These are phyloP conservation scores for Arachnopeziza araneosa DNA, from an alignment of 2,329 filamentous ascomycete species.

Conservation along the genomic window DNA sequence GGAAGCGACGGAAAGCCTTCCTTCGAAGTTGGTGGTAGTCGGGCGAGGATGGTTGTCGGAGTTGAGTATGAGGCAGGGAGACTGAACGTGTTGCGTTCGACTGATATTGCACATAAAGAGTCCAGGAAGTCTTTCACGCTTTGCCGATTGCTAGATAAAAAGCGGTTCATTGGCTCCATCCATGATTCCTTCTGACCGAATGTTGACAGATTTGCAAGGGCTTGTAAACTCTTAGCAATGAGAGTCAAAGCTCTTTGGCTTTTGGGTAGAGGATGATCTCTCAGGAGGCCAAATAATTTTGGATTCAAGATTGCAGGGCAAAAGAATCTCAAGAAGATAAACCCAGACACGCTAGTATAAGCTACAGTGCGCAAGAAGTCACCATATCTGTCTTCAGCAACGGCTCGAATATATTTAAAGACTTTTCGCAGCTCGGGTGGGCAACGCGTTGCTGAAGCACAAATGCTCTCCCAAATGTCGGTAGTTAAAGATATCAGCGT, in stretches of 20 bases:
- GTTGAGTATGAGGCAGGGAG: conserved; percentile 86
- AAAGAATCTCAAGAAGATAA: conserved; percentile 90
- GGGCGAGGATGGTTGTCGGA: conserved; percentile 80
- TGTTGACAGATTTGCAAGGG: conserved; percentile 80
- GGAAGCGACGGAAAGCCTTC: conserved; percentile 93
- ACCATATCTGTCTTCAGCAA: conserved; percentile 90
- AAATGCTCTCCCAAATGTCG: conserved; percentile 80
- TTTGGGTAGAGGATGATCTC: conserved; percentile 74
- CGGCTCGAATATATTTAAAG: conserved; percentile 85
- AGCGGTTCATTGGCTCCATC: conserved; percentile 98
- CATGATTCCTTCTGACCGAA: conserved; percentile 96
- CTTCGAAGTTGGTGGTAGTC: conserved; percentile 71
- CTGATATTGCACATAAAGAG: conserved; percentile 74
- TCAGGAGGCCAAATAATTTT: conserved; percentile 81
- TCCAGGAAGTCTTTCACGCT: conserved; percentile 87
- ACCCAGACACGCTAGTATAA: conserved; percentile 92
- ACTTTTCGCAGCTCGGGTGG: conserved; percentile 79
- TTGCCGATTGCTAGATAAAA: conserved; percentile 68
- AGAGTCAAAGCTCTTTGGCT: conserved; percentile 86
- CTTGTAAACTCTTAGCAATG: conserved; percentile 88
- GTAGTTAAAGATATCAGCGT: conserved; percentile 71
- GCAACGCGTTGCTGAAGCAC: conserved; percentile 65
- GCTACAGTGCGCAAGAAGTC: conserved; percentile 84
- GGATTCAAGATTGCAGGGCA: conserved; percentile 95
- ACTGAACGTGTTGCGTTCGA: conserved; percentile 57